Base-by-base conservation (phyloP, 805 yeast species). In the Ogataea degrootiae region DNA sequence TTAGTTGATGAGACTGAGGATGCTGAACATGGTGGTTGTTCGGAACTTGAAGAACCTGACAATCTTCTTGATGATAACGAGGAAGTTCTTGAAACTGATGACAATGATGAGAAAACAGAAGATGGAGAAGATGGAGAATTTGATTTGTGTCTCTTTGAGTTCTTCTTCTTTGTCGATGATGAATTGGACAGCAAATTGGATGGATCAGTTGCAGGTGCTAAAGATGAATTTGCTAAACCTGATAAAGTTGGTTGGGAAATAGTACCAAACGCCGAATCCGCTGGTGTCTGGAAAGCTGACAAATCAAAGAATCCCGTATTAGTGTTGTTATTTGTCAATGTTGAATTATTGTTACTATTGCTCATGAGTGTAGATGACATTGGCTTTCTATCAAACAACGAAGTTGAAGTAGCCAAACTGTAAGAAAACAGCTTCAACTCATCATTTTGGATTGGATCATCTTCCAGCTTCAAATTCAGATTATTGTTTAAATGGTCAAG, bases 1-100 rank as follows among this genome's bases (percentile, higher is more conserved):
- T 36, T 33, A 17, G 9, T n/a, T 21, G 42, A 34, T 21, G 35
- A 14, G 21, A 49, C 42, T 12, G 55, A 35, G 7, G 55, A 50
- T 11, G 50, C 52, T 12, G 52, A 54, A 6, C 38, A 42, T 21
- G 23, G 34, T 6, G 46, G 31, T 9, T 31, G 26, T 7, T 38
- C 37, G 3, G 43, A 23, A 37, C 43, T 53, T 12, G 68, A 63
- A 5, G 64, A 55, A 5, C 50, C 45, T 2, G 66, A 61, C 12
- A 60, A 45, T 35, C 65, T 50, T 49, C 64, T 57, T 8, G 65
- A 60, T 4, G 63, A 57, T 15, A 60, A 53, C 3, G 67, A 62
- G 1, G 66, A 60, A 8, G 62, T 59, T 37, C 63, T 52, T 15
- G 67, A 62, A 16, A 43, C 47, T 2, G 52, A 37, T 6, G 61